Evolutionary conservation across 176 grass and related monocot genomes (phyloP), one percentile per base, ranked within the genome.

Genomic region (Musa acuminata): DNA sequence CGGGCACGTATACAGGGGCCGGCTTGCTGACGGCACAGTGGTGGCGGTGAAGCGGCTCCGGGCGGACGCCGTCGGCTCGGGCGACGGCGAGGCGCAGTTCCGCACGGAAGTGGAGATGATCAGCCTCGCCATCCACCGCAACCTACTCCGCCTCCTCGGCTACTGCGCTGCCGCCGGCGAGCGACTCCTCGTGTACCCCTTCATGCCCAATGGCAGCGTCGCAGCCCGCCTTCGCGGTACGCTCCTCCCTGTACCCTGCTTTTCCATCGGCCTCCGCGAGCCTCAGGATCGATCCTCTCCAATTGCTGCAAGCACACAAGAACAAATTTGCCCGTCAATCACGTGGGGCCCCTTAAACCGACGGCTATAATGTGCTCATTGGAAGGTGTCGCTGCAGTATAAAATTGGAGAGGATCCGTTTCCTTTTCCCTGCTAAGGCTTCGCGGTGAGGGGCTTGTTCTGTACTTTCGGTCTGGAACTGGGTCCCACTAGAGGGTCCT

Each of bases 81-180:
- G 80, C 43, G 82, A 88, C 0, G 88, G 92, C 10, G 92, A 91
- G 72, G 88, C 88, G 16, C 89, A 93, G 78, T 92, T 98, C 84
- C 81, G 86, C 12, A 98, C 90, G 2, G 95, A 98, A 78, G 90
- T 98, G 67, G 90, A 87, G 84, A 98, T 98, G 82, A 98, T 98
- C 75, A 98, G 90, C 86, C 88, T 98, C 24, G 95, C 95, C 64
- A 88, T 93, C 49, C 93, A 97, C 74, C 85, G 93, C 16, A 91
- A 97, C 81, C 80, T 97, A 22, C 89, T 97, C 67, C 85, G 93
- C 65, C 87, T 97, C 43, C 16, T 93, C 19, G 93, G 93, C 1
- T 93, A 88, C 86, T 97, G 93, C 81, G 79, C 89, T 13, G 57
- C 57, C 25, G 63, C 83, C 49, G 90, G 90, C 51, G 93, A 97